These are phyloP conservation scores for Sclerotinia nivalis DNA, from an alignment of 2,329 filamentous ascomycete species.

Conservation along the genomic window DNA sequence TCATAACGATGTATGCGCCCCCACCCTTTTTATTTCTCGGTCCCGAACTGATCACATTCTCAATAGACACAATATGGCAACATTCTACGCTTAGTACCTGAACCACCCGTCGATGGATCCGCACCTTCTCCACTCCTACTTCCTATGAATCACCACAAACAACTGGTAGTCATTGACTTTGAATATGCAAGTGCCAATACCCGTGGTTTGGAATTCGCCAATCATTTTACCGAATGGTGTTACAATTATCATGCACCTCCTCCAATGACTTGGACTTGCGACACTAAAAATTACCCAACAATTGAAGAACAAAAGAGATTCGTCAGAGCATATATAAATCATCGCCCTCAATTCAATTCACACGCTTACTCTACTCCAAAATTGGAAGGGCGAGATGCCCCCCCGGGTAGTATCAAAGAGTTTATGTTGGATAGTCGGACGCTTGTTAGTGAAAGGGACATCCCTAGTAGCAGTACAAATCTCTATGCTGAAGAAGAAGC, in stretches of 20 bases:
- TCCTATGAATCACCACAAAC: constrained; percentile 91
- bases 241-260: constrained; percentile 89
- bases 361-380: constrained; percentile 44
- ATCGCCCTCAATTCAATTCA: constrained; percentile 67
- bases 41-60: constrained; percentile 23
- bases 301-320: constrained; percentile 81
- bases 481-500: constrained; percentile 57
- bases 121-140: constrained; percentile 75
- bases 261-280: constrained; percentile 64
- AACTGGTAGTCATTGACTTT: constrained; percentile 96
- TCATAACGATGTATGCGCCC: constrained; percentile 82
- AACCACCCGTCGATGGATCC: constrained; percentile 48
- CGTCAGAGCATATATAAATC: constrained; percentile 81
- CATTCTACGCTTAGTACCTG: constrained; percentile 72
- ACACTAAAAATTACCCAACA: constrained; percentile 70
- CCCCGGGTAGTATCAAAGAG: constrained; percentile 35
- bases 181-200: constrained; percentile 93
- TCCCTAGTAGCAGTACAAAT: constrained; percentile 46
- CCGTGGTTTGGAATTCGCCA: constrained; percentile 87
- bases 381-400: constrained; percentile 36
- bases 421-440: constrained; percentile 82
- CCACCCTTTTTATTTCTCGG: background rate
- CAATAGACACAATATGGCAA: constrained; percentile 94
- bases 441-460: constrained; percentile 39
- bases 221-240: constrained; percentile 97